Conservation (phyloP, 2,329 filamentous ascomycete genomes). For the Talaromyces albobiverticillius region DNA sequence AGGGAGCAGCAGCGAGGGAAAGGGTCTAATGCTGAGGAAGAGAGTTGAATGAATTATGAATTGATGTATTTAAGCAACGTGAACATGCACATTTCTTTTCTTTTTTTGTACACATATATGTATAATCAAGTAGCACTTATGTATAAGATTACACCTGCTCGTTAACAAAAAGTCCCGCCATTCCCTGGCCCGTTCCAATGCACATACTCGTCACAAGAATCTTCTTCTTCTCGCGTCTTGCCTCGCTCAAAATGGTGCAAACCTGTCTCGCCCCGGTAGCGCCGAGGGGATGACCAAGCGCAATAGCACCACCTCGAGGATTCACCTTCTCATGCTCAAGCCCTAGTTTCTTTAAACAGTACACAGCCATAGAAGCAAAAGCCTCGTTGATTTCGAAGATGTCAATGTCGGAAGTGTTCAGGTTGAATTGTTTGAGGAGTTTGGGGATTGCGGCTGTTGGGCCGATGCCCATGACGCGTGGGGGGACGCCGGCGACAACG, state of each 20-base stretch:
- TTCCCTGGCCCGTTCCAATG: conserved; percentile 65
- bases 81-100: background rate
- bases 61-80: background rate
- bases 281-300: conserved; percentile 84
- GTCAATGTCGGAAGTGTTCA: conserved; percentile 79
- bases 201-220: conserved; percentile 90
- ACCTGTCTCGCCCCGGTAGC: conserved; percentile 88
- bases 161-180: conserved; percentile 65
- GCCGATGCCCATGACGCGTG: conserved; percentile 91
- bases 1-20: conserved; percentile 45
- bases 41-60: background rate
- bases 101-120: too few relatives aligned
- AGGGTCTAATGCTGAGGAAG: conserved; percentile 14
- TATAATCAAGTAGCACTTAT: too few relatives aligned
- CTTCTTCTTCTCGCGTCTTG: conserved; percentile 82
- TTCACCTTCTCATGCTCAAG: conserved; percentile 73
- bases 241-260: conserved; percentile 84
- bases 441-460: conserved; percentile 66
- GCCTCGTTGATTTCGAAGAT: conserved; percentile 95
- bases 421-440: conserved; percentile 74
- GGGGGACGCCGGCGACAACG: conserved; percentile 84
- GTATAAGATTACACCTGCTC: conserved; percentile 48
- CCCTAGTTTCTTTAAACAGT: conserved; percentile 71
- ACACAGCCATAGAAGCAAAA: conserved; percentile 96
- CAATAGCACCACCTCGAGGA: conserved; percentile 89